These are phyloP conservation scores for Solanum verrucosum DNA, from an alignment of 257 asterid species.

Conservation along the genomic window DNA sequence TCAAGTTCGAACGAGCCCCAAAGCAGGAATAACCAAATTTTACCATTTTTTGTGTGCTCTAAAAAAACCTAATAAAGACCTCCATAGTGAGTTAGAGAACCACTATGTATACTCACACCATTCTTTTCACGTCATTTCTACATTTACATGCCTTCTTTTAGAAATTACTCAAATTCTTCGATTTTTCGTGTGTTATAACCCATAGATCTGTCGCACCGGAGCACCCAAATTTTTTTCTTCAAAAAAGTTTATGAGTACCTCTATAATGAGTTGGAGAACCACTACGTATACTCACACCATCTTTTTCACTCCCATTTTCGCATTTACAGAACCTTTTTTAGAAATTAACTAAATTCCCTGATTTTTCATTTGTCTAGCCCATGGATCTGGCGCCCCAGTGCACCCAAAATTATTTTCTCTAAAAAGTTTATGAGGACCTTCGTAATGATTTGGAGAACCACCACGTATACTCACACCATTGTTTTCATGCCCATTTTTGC, in stretches of 20 bases:
- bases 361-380: too few relatives aligned
- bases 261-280: background rate
- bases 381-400: rapidly evolving
- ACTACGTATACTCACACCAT: background rate
- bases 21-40: too few relatives aligned
- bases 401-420: too few relatives aligned
- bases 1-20: background rate
- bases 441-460: too few relatives aligned
- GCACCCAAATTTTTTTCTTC: too few relatives aligned
- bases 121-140: too few relatives aligned
- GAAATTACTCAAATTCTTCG: rapidly evolving
- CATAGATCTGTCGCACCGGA: background rate
- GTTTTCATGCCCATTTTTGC: too few relatives aligned
- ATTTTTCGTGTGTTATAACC: background rate
- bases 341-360: too few relatives aligned
- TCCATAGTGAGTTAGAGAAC: background rate
- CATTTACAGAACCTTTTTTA: too few relatives aligned
- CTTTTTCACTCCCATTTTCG: rapidly evolving
- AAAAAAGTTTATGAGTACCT: background rate
- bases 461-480: too few relatives aligned
- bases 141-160: background rate
- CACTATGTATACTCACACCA: background rate
- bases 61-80: background rate
- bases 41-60: background rate
- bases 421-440: too few relatives aligned